Conservation (phyloP, 2,329 filamentous ascomycete genomes). For the Waltergamsia citrina region DNA sequence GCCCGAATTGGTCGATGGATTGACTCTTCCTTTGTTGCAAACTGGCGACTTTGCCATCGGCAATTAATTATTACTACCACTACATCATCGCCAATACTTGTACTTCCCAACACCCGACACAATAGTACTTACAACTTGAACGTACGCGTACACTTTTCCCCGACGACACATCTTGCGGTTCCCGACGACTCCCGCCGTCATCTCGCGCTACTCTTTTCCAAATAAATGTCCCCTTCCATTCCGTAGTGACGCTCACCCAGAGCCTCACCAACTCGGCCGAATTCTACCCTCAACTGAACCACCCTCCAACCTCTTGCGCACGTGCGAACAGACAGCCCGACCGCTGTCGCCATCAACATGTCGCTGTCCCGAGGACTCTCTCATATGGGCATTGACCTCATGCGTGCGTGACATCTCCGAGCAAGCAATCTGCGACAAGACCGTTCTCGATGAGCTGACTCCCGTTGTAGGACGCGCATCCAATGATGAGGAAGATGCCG, state of each 20-base stretch:
- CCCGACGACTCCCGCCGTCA: too few relatives aligned
- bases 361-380: constrained; percentile 10
- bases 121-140: background rate
- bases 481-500: constrained; percentile 18
- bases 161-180: too few relatives aligned
- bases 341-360: constrained; percentile 1
- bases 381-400: constrained; percentile 19
- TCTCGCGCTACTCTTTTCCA: too few relatives aligned
- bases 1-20: too few relatives aligned
- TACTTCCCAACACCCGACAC: background rate
- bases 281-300: too few relatives aligned
- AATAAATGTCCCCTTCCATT: background rate
- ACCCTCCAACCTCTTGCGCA: background rate
- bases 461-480: constrained; percentile 9
- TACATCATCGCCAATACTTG: background rate
- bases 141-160: too few relatives aligned
- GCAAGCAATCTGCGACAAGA: constrained; percentile 1
- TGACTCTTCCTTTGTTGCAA: too few relatives aligned
- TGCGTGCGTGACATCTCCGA: constrained; percentile 14
- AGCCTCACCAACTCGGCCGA: too few relatives aligned
- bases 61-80: too few relatives aligned
- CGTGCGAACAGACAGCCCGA: background rate
- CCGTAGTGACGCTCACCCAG: background rate
- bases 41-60: background rate
- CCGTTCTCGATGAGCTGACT: constrained; percentile 1